Base-by-base conservation (phyloP, 345 rosid genomes). In the Camelina sativa region DNA sequence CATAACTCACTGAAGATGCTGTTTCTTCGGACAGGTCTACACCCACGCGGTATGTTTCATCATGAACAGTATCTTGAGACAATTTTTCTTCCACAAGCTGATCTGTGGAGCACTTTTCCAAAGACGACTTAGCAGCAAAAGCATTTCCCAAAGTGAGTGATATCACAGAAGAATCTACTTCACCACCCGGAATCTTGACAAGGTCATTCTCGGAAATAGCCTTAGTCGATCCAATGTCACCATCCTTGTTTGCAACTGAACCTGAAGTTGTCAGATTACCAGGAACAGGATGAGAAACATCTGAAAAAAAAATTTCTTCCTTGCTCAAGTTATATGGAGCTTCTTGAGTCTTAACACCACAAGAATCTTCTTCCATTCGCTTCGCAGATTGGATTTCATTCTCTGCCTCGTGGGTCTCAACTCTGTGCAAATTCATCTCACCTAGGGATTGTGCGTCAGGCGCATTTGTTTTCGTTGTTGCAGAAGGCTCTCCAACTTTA, bases 401-500 rank as follows among this genome's bases (percentile, higher is more conserved):
- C 13, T 30, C 76, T 41, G 55, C 46, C 62, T 54, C 32, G 55
- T 15, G 37, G 28, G 44, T 72, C 54, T 72, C 60, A 60, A n/a
- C 68, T 22, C 28, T 15, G 52, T 51, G 68, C 40, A 62, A 72
- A 72, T 61, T 53, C 23, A 28, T 40, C 55, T 38, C 59, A 32
- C 63, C 46, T 41, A 63, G 62, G 55, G 77, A 64, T 16, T 54
- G 62, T 32, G 15, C 20, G 8, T 63, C 70, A 17, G 70, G 16
- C 17, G 23, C 62, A 63, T 43, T 73, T 41, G 46, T 54, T 54
- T 70, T 43, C 11, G 38, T 19, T 54, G 64, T 57, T 55, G 19
- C 72, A 43, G 74, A 76, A 65, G 69, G 48, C 67, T 87, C 91
- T 32, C 74, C 81, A 54, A 64, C 57, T 72, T 77, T 89, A 56